These are phyloP conservation scores for Carex myosuroides DNA, from an alignment of 176 grass and related monocot species.

Conservation along the genomic window DNA sequence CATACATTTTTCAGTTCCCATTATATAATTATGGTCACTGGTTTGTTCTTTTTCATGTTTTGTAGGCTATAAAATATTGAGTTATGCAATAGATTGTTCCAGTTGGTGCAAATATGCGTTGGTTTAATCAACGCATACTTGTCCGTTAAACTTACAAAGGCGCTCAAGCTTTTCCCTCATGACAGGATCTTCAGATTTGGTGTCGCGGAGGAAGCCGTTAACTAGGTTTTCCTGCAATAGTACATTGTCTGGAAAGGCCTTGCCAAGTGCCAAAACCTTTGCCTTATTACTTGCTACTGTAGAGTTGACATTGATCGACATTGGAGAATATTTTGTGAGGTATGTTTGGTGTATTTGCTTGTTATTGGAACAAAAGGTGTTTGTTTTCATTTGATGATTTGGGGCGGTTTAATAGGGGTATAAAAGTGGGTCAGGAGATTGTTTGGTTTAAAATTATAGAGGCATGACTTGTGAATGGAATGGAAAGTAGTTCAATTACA, in stretches of 20 bases:
- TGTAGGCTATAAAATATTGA: background rate
- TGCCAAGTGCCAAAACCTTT: conserved; percentile 68
- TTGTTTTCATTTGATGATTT: background rate
- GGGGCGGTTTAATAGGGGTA: conserved; percentile 33
- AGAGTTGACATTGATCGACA: conserved; percentile 4
- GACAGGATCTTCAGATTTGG: conserved; percentile 45
- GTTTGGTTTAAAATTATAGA: conserved; percentile 40
- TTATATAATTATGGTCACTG: background rate
- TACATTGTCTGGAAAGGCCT: conserved; percentile 73
- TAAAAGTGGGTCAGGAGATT: conserved; percentile 19
- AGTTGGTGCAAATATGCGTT: background rate
- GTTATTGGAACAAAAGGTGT: background rate
- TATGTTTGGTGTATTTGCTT: background rate
- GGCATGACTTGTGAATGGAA: conserved; percentile 26
- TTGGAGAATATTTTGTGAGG: background rate
- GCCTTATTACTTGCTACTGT: conserved; percentile 37
- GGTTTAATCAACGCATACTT: background rate
- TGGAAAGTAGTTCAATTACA: conserved; percentile 32
- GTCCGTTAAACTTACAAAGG: conserved; percentile 46
- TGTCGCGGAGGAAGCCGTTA: conserved; percentile 55
- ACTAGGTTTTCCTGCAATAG: conserved; percentile 78
- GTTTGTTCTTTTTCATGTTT: background rate
- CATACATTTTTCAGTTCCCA: background rate
- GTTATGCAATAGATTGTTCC: background rate
- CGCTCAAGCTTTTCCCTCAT: conserved; percentile 74